Base-by-base conservation (phyloP, 2,329 filamentous ascomycete species). In the Bipolaris gigantea region DNA sequence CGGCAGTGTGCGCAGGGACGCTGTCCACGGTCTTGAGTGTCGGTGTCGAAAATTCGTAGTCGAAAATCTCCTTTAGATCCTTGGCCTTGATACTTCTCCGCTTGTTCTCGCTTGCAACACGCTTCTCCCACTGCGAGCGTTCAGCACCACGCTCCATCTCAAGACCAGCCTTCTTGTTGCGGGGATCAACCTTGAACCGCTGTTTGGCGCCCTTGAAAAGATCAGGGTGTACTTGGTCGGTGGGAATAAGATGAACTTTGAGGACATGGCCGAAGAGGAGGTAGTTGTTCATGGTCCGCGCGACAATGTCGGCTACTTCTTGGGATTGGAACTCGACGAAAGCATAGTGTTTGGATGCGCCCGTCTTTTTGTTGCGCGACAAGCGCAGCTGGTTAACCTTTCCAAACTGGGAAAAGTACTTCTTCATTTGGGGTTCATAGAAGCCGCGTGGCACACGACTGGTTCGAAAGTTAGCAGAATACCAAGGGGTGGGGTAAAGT, bases 261-360 rank as follows among this genome's bases (percentile, higher is more conserved):
- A 99, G 81, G 58, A 97, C 89, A 73, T 97, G 93, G 5, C 91
- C 90, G 74, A 96, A 97, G 70, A 99, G 83, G 35, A 97, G 85
- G 76, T 99, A 99, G 77, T 92, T 95, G 81, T 97, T 86, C 94
- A 99, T 99, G 19, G 94, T 96, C 78, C 92, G 90, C 45, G 90
- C 88, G 27, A 96, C 93, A 64, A 97, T 92, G 67, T 90, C 88
- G 35, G 94, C 93, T n/a, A 92, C 89, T 53, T 91, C 87, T 32
- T 81, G 79, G 6, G 83, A 85, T 2, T 78, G 77, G 70, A 99
- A 99, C 77, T 99, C 91, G 69, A 99, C 83, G 75, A 97, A 99
- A 30, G 91, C 94, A 71, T 89, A 96, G 80, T 97, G 94, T 80
- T 94, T 96, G 73, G 89, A 92, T 54, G 86, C 85, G 51, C 94